phyloP scores from a whole-genome alignment of 768 basidiomycete species.

The Pholiota conissans region DNA sequence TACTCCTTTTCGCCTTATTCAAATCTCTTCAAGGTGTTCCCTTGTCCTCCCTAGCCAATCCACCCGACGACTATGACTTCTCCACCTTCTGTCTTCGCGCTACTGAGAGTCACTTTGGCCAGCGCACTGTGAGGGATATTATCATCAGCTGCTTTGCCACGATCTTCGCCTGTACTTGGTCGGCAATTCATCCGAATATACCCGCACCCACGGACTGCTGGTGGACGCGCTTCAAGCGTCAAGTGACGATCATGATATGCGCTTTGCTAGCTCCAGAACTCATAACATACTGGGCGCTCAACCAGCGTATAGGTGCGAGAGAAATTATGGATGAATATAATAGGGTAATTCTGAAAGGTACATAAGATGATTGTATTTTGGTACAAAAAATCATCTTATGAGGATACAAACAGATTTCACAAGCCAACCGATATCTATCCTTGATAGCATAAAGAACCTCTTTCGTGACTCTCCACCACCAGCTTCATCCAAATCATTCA shows the following conservation, averaged over 20 bases:
- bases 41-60: neutral
- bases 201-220: neutral
- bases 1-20: too few relatives aligned
- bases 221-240: neutral
- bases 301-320: constrained; percentile 17
- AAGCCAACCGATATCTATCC: too few relatives aligned
- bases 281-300: constrained; percentile 17
- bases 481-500: neutral
- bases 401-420: too few relatives aligned
- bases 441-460: too few relatives aligned
- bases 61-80: too few relatives aligned
- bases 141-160: constrained; percentile 9
- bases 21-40: neutral
- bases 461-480: too few relatives aligned
- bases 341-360: too few relatives aligned
- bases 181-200: constrained; percentile 14
- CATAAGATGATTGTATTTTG: neutral
- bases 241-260: constrained; percentile 5
- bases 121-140: neutral
- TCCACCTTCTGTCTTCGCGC: neutral
- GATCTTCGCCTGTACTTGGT: constrained; percentile 10
- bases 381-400: too few relatives aligned
- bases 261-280: constrained; percentile 18
- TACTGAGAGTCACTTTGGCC: neutral
- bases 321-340: constrained; percentile 10